Conservation (phyloP, 371 early-diverging fungal species). For the Mucor racemosus region DNA sequence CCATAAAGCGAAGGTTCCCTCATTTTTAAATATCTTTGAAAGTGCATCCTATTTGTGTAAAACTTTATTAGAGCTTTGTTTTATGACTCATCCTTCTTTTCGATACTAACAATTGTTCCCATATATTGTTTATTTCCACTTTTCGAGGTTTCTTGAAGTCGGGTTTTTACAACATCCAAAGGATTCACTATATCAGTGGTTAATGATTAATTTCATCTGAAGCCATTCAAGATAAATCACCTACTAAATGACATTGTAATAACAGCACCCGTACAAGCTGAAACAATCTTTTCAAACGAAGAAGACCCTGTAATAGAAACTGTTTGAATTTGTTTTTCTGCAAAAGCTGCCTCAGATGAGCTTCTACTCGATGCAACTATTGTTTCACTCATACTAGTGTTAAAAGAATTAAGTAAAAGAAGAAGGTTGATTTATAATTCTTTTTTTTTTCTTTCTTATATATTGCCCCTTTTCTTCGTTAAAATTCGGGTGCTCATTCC, state of each 20-base stretch:
- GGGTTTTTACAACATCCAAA: conserved; percentile 92
- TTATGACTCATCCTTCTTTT: neutral
- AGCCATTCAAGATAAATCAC: neutral
- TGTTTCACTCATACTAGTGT: neutral
- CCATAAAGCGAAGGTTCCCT: conserved; percentile 86
- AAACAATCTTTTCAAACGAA: conserved; percentile 42
- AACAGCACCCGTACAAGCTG: conserved; percentile 51
- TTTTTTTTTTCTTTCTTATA: neutral
- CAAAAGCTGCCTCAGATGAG: neutral
- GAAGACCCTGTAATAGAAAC: conserved; percentile 18
- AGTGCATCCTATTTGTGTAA: conserved; percentile 71
- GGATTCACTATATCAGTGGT: conserved; percentile 83
- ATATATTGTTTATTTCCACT: conserved; percentile 23
- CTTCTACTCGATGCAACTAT: neutral
- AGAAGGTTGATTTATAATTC: conserved; percentile 5
- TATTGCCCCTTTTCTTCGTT: neutral
- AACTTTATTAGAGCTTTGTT: neutral
- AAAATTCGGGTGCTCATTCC: neutral
- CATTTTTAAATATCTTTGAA: conserved; percentile 76
- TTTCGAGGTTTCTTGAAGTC: conserved; percentile 79
- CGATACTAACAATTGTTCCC: conserved; percentile 39
- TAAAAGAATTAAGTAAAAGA: neutral
- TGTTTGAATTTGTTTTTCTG: neutral
- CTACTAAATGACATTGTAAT: conserved; percentile 50
- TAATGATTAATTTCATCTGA: neutral